Base-by-base conservation (phyloP, 345 rosid species). In the Boechera retrofracta region DNA sequence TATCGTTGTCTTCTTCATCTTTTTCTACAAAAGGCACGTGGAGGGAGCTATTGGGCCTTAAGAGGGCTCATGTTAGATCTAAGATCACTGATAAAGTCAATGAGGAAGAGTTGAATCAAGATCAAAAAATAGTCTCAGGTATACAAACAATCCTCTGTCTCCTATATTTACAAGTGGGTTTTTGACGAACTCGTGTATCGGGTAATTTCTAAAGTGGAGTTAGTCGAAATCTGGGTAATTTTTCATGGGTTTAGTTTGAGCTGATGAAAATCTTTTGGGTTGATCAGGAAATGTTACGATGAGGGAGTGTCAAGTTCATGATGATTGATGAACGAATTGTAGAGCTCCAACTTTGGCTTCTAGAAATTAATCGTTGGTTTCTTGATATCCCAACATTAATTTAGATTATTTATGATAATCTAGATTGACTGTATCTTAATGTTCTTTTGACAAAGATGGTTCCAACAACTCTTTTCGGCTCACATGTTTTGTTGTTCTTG, bases 31-130 rank as follows among this genome's bases (percentile, higher is more conserved):
- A 72, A 21, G 55, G 68, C 15, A 83, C 85, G 72, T 93, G 94
- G 97, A 93, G 77, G 52, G 97, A 92, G 13, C 70, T 89, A 59
- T 72, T 89, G 61, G 93, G 97, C 13, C 76, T 87, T 29, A 89
- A 82, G 78, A 91, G 85, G 78, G 68, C 80, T 73, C 92, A 90
- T 77, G 71, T 80, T 71, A 89, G 85, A 52, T 86, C 97, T 67
- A 93, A 86, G 87, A 77, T 49, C 65, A 64, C 24, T 35, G 65
- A 44, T 21, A 42, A 53, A 18, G 80, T 79, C 66, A 74, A 75
- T 71, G 88, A 83, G n/a, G 84, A 82, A 35, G 67, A 83, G 57
- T 2, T 18, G 3, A 45, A 16, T 74, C 36, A 79, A 74, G 72
- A 72, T 69, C 64, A 63, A 52, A 45, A 83, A 77, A 73, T 74